A percentile compares a stretch with the other conserved stretches of the same genome.
phyloP scores from a whole-genome alignment of 495 filamentous ascomycete genomes.

The Penicillium maclennaniae region DNA sequence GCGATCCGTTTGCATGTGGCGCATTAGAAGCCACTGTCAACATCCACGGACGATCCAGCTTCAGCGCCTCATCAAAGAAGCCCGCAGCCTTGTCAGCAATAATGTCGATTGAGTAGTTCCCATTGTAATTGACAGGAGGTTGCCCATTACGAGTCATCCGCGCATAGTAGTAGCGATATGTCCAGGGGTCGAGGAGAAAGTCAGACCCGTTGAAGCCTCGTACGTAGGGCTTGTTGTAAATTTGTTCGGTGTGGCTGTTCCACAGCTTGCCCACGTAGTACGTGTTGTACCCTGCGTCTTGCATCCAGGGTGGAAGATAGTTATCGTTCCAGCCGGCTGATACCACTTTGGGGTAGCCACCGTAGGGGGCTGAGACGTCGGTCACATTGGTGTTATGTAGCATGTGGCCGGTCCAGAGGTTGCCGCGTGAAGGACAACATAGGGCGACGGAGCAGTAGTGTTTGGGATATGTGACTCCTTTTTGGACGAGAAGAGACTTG shows the following conservation, averaged over 20 bases:
- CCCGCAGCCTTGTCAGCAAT: constrained; percentile 54
- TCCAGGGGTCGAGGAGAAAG: constrained; percentile 65
- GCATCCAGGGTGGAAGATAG: constrained; percentile 66
- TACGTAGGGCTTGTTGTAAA: constrained; percentile 54
- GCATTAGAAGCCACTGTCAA: constrained; percentile 61
- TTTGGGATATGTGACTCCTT: constrained; percentile 48
- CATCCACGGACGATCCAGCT: constrained; percentile 55
- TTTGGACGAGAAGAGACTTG: constrained; percentile 38
- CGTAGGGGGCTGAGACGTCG: constrained; percentile 54
- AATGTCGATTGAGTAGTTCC: constrained; percentile 58
- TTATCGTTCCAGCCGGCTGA: constrained; percentile 57
- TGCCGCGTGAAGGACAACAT: constrained; percentile 58
- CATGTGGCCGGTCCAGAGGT: constrained; percentile 57
- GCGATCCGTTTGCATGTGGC: constrained; percentile 47
- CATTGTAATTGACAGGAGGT: constrained; percentile 45
- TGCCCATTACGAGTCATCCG: constrained; percentile 56
- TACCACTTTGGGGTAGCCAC: constrained; percentile 64
- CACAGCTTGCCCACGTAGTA: constrained; percentile 70
- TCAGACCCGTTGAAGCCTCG: constrained; percentile 53
- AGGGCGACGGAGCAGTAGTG: constrained; percentile 58
- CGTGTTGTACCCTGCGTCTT: constrained; percentile 62
- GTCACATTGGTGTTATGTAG: constrained; percentile 72
- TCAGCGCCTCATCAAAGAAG: constrained; percentile 55
- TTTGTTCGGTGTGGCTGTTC: constrained; percentile 55
- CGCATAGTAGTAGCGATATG: constrained; percentile 62